Evolutionary conservation across 345 rosid genomes (phyloP).

Genomic region (Clausena lansium): DNA sequence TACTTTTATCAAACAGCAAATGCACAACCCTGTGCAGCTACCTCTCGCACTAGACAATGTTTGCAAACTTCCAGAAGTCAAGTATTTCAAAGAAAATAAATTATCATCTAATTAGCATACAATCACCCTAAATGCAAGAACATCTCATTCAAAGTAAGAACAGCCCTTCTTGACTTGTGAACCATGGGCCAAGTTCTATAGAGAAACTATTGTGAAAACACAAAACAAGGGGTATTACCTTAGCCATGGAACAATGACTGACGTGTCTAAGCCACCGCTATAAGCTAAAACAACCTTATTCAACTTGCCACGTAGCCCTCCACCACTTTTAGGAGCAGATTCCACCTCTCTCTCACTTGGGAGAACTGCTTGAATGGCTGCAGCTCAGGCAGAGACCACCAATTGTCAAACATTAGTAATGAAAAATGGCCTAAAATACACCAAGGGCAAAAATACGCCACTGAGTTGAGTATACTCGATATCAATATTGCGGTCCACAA

Average conservation of each 20-base stretch:
- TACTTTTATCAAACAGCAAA: neutral
- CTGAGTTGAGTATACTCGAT: neutral
- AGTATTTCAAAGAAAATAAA: neutral
- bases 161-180: neutral
- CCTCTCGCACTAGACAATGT: neutral
- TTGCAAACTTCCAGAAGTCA: neutral
- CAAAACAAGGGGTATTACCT: constrained; percentile 42
- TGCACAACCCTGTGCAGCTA: neutral
- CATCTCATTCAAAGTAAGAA: neutral
- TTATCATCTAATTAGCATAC: neutral
- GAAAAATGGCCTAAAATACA: neutral
- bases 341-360: constrained; percentile 37
- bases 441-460: neutral
- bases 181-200: neutral
- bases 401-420: neutral
- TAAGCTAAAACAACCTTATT: constrained; percentile 94
- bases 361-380: constrained; percentile 62
- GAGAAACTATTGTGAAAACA: constrained; percentile 7
- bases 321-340: constrained; percentile 32
- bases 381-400: constrained; percentile 7
- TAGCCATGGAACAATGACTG: constrained; percentile 96
- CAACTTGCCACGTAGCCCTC: constrained; percentile 72
- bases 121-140: neutral
- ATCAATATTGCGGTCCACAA: neutral
- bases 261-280: constrained; percentile 97